These are phyloP conservation scores for Metschnikowia reukaufii DNA, from an alignment of 805 yeast species.

Conservation along the genomic window DNA sequence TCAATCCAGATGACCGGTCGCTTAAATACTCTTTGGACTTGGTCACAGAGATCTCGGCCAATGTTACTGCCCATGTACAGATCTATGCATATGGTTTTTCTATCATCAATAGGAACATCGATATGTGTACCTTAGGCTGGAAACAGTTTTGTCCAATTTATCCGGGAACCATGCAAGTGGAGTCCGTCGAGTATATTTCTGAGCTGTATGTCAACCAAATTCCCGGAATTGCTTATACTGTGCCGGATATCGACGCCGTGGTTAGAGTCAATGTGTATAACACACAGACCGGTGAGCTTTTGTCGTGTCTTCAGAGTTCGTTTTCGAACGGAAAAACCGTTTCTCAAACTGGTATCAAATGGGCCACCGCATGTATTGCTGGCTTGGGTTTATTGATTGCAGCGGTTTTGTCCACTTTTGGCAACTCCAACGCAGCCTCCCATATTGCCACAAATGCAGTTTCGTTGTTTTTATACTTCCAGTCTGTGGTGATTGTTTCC, in stretches of 20 bases:
- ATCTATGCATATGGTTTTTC: conserved; percentile 86
- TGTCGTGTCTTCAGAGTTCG: conserved; percentile 76
- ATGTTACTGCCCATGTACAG: conserved; percentile 65
- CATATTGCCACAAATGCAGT: conserved; percentile 85
- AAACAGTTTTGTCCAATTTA: conserved; percentile 87
- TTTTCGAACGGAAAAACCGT: conserved; percentile 80
- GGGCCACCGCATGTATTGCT: conserved; percentile 92
- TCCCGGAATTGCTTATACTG: conserved; percentile 83
- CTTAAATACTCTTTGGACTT: conserved; percentile 69
- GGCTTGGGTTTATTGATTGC: conserved; percentile 84
- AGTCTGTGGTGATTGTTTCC: conserved; percentile 76
- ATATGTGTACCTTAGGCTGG: conserved; percentile 69
- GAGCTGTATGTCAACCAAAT: conserved; percentile 50
- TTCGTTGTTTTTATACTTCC: conserved; percentile 83
- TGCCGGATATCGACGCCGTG: conserved; percentile 84
- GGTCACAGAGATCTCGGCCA: conserved; percentile 63
- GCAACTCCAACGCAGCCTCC: conserved; percentile 86
- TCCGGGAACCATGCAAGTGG: conserved; percentile 79
- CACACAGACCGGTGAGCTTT: conserved; percentile 37
- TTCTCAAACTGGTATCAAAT: conserved; percentile 65
- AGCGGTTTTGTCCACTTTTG: conserved; percentile 80
- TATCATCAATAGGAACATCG: conserved; percentile 55
- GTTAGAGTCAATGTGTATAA: conserved; percentile 55
- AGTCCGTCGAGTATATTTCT: conserved; percentile 63
- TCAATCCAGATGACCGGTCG: conserved; percentile 69